Evolutionary conservation across 208 protist genomes (phyloP).

Genomic region (Acanthamoeba divionensis): DNA sequence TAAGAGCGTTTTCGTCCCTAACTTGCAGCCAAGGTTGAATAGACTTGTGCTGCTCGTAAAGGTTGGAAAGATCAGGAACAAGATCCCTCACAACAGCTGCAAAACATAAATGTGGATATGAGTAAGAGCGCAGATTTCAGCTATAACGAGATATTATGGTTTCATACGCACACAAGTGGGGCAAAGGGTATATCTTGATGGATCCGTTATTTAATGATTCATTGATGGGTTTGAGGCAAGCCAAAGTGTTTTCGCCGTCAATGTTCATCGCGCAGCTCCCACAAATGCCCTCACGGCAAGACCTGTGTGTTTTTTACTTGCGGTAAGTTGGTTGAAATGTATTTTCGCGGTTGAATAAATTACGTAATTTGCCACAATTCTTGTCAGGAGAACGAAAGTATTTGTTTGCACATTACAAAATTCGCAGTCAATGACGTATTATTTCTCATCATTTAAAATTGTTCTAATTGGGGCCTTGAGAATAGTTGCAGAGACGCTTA

Average conservation of each 20-base stretch:
- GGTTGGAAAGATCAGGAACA: constrained; percentile 83
- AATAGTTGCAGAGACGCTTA: background rate
- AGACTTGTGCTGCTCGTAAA: constrained; percentile 80
- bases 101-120: constrained; percentile 12
- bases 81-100: constrained; percentile 81
- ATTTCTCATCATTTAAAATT: too few relatives aligned
- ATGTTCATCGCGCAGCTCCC: constrained; percentile 74
- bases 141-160: too few relatives aligned
- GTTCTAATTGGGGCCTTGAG: too few relatives aligned
- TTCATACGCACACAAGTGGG: constrained; percentile 77
- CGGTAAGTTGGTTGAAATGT: too few relatives aligned
- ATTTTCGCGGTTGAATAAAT: too few relatives aligned
- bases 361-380: too few relatives aligned
- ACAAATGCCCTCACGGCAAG: constrained; percentile 85
- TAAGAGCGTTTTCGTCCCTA: background rate
- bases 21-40: constrained; percentile 81
- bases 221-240: constrained; percentile 79
- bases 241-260: constrained; percentile 80
- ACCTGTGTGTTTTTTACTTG: too few relatives aligned
- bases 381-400: too few relatives aligned
- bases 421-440: too few relatives aligned
- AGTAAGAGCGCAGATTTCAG: constrained; percentile 64
- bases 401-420: too few relatives aligned
- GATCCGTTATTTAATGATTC: constrained; percentile 41
- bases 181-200: constrained; percentile 81